Base-by-base conservation (phyloP, 495 filamentous ascomycete species). In the Neurospora sp. region DNA sequence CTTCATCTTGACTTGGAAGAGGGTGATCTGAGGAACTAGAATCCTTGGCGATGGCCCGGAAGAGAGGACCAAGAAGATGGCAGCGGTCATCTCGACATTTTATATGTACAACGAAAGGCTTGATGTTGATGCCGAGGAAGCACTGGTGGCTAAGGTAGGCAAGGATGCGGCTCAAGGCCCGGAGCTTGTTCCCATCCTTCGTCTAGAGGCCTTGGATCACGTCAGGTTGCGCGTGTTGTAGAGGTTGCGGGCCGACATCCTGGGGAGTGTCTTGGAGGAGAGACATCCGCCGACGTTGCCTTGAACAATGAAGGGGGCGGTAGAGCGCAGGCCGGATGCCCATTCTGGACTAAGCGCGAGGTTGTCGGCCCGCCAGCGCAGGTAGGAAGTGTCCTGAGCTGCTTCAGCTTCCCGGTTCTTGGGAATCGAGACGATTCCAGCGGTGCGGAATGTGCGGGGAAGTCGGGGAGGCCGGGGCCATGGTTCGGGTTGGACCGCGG, bases 1-100 rank as follows among this genome's bases (percentile, higher is more conserved):
- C 74, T 78, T 78, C 79, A 81, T 81, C 39, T 74, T 78, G 74
- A 44, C 7, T 59, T 75, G 37, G 59, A 40, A 40, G 20, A 18
- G 1, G 39, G 22, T 40, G 3, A 9, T 16, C 68, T 70, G 42
- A 10, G 37, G 37, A 73, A 72, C 31, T 40, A 44, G 37, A 69
- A 53, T 69, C 73, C 38, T 40, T 12, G 37, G 37, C 12, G 71
- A 59, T 44, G 69, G 16, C 18, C 69, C 18, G 20, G 9, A 27
- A 35, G 37, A 44, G 59, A 44, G 3, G 27, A 37, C 9, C 70
- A 31, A 61, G 18, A 42, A 71, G n/a, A 42, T 16, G n/a, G 69
- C 40, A 6, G 37, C 6, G 69, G 20, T 53, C 44, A 8, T 48
- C 0, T 4, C 35, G 37, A 27, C 40, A 12, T 40, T 40, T 72